Evolutionary conservation across 345 rosid species (phyloP).

Genomic region (Aquilaria malaccensis): DNA sequence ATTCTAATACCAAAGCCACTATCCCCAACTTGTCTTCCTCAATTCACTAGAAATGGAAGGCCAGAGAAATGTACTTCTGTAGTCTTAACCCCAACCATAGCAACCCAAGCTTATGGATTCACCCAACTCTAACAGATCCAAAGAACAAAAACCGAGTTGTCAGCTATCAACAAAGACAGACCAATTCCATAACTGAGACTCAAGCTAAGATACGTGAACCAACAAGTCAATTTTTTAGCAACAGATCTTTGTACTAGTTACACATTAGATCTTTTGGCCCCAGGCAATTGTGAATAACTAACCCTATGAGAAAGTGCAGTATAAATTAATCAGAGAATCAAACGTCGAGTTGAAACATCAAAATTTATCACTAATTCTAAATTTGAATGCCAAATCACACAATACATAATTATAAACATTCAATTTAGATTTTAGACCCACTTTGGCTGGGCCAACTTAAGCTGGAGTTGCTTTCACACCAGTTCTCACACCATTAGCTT

Average conservation of each 20-base stretch:
- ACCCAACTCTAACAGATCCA: slow-evolving; percentile 26
- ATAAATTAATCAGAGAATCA: not conserved
- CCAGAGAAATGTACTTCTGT: too few species aligned
- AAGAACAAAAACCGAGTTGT: not conserved
- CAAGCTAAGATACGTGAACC: not conserved
- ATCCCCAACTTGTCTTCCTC: too few species aligned
- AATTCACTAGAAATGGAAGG: too few species aligned
- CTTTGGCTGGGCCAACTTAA: slow-evolving; percentile 28
- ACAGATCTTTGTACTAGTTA: too few species aligned
- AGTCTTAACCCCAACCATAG: too few species aligned
- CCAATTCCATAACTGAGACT: not conserved
- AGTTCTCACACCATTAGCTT: slow-evolving; percentile 67
- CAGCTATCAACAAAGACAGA: too few species aligned
- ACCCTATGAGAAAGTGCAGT: not conserved
- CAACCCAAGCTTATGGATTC: slow-evolving; percentile 6
- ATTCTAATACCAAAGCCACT: too few species aligned
- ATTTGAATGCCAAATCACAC: not conserved
- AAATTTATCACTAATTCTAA: not conserved
- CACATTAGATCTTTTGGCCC: too few species aligned
- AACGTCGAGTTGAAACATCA: not conserved
- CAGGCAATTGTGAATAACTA: not conserved
- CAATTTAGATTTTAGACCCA: not conserved
- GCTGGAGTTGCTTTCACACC: slow-evolving; percentile 45
- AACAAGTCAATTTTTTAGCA: too few species aligned
- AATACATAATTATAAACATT: not conserved